A percentile compares a stretch with the other conserved stretches of the same genome.
phyloP scores from a whole-genome alignment of 306 rosid genomes.

The Cicer judaicum region DNA sequence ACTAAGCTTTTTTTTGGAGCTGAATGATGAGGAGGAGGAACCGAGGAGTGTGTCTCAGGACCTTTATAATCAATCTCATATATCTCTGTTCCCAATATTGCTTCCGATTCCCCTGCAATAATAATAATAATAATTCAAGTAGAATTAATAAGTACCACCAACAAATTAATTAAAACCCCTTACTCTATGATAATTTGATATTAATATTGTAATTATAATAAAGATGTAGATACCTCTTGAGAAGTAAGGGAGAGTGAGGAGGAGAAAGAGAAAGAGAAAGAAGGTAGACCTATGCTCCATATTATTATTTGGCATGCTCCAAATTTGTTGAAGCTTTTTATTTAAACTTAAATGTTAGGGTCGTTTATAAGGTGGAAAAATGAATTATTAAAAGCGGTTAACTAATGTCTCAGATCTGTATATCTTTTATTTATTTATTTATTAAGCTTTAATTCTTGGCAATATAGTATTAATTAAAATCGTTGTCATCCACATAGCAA shows the following conservation, averaged over 20 bases:
- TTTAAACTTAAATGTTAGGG: slow-evolving; percentile 4
- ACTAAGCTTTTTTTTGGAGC: slow-evolving; percentile 27
- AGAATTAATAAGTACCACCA: not conserved
- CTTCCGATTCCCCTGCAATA: slow-evolving; percentile 53
- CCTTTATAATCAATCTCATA: slow-evolving; percentile 96
- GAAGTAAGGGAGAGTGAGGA: slow-evolving; percentile 53
- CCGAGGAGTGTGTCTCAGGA: slow-evolving; percentile 85
- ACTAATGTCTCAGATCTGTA: slow-evolving; percentile 6
- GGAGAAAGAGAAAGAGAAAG: slow-evolving; percentile 53
- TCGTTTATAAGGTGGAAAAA: slow-evolving; percentile 41
- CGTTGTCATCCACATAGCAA: slow-evolving; percentile 65
- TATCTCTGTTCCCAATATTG: slow-evolving; percentile 50
- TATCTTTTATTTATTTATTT: not conserved
- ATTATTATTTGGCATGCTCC: slow-evolving; percentile 39
- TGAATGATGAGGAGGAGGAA: slow-evolving; percentile 70
- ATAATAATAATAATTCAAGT: not conserved
- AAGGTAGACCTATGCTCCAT: slow-evolving; percentile 68
- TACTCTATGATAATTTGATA: not conserved
- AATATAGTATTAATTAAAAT: slow-evolving; percentile 45
- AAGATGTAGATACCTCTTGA: slow-evolving; percentile 51
- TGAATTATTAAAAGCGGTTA: slow-evolving; percentile 34
- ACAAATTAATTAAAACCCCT: not conserved
- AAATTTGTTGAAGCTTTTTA: slow-evolving; percentile 8
- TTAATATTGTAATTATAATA: no score
- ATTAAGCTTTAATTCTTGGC: slow-evolving; percentile 35